Conservation (phyloP, 345 rosid genomes). For the Syzygium jambos region DNA sequence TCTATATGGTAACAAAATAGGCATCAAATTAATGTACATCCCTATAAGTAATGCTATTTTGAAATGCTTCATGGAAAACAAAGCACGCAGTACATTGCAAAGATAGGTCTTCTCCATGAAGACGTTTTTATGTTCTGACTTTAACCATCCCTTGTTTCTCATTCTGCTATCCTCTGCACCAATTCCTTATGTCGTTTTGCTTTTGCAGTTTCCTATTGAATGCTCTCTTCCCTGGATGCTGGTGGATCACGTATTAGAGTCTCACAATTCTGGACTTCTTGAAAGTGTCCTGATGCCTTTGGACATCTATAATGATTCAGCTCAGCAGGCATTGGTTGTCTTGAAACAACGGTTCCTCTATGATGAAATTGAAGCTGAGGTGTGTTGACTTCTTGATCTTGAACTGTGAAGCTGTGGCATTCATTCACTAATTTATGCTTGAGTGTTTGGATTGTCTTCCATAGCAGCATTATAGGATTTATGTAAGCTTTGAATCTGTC, state of each 20-base stretch:
- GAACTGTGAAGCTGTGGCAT: not conserved
- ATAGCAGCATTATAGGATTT: not conserved
- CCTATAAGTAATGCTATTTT: not conserved
- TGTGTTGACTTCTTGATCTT: constrained; percentile 6
- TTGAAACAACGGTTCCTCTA: constrained; percentile 93
- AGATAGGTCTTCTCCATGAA: not conserved
- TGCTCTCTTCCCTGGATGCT: constrained; percentile 99
- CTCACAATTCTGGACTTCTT: constrained; percentile 73
- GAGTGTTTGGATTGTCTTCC: not conserved
- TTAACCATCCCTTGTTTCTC: not conserved
- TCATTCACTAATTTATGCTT: not conserved
- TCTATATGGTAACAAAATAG: not conserved
- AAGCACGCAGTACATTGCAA: not conserved
- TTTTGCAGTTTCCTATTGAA: constrained; percentile 82
- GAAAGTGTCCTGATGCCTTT: constrained; percentile 91
- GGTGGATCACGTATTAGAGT: constrained; percentile 80
- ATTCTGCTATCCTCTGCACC: not conserved
- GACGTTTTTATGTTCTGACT: not conserved
- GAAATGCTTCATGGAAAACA: not conserved
- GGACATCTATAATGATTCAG: constrained; percentile 97
- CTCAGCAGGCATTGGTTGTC: constrained; percentile 87
- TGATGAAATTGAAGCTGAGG: constrained; percentile 99
- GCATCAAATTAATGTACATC: not conserved
- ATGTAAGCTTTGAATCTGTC: not conserved
- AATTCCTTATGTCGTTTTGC: not conserved